phyloP scores from a whole-genome alignment of 306 rosid species.

The Acacia melanoxylon region DNA sequence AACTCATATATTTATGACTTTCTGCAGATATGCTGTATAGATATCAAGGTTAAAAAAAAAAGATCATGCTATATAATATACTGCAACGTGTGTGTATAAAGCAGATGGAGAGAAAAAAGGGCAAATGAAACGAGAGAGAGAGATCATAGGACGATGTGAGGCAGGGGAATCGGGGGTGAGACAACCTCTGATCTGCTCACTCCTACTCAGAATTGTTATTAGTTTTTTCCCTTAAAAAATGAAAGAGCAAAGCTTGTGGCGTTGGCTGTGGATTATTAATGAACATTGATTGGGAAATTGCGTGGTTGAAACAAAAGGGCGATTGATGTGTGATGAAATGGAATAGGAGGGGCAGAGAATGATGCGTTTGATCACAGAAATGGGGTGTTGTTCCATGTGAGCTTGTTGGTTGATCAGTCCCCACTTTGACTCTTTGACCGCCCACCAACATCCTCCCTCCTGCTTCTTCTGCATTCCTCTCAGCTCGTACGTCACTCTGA shows the following conservation, averaged over 20 bases:
- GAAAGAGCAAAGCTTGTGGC: not conserved
- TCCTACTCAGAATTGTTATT: not conserved
- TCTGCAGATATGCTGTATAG: not conserved
- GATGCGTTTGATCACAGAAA: not conserved
- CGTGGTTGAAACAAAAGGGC: too few relatives aligned
- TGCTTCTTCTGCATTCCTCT: not conserved
- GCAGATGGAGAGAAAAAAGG: not conserved
- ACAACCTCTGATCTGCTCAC: not conserved
- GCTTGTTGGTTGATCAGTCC: not conserved
- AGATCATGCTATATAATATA: not conserved
- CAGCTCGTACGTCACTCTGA: not conserved
- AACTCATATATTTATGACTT: too few relatives aligned
- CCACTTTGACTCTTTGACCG: constrained; percentile 13
- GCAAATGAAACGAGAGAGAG: not conserved
- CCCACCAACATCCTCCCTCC: not conserved
- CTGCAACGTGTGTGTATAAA: too few relatives aligned
- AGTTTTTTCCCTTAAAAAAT: too few relatives aligned
- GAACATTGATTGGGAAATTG: not conserved
- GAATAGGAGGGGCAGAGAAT: not conserved
- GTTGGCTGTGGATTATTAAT: not conserved
- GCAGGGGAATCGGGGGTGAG: not conserved
- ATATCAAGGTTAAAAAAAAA: too few relatives aligned
- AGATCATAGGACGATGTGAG: not conserved
- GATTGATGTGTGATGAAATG: too few relatives aligned
- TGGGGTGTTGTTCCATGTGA: not conserved